Base-by-base conservation (phyloP, 2,329 filamentous ascomycete genomes). In the Bipolaris gigantea region DNA sequence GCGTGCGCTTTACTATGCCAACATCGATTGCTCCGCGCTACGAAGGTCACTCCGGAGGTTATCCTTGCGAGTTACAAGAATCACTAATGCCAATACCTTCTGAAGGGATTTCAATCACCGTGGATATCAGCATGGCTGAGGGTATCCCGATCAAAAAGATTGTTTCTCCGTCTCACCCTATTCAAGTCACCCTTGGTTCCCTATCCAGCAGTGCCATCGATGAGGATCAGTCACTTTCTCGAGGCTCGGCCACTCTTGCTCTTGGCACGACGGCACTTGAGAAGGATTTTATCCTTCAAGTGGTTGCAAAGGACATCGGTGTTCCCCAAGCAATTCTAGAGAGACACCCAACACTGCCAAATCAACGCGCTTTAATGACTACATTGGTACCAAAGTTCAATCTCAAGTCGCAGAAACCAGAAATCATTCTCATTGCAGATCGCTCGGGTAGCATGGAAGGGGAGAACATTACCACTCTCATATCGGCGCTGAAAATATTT, bases 371-470 rank as follows among this genome's bases (percentile, higher is more conserved):
- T 5, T 36, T 54, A 35, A 54, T 54, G 51, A 23, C 51, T 11
- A 54, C 41, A 1, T 9, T 55, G 4, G 52, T 55, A 19, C 52
- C 47, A 2, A 55, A 51, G 30, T 55, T 55, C 47, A 50, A 42
- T 4, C 30, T 55, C 30, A 50, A 55, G 35, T 36, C 47, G 23
- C 30, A 55, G 38, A 55, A 42, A 36, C 52, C 52, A 13, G 52
- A 50, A 18, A 46, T 55, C 7, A 41, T 55, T 2, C 44, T 55
- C 41, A 44, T 55, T 8, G 52, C 35, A 19, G 52, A 55, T 42
- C 47, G 47, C 10, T 55, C 52, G 13, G 52, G 52, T 16, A 55
- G 52, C 16, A 55, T 55, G 47, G 9, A 6, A 4, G 19, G 11
- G 2, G 16, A 41, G 2, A 25, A 9, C 7, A 55, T 55, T 11